Evolutionary conservation across 306 rosid species (phyloP), one percentile per base, ranked within the genome.

Genomic region (Castanospermum australe): DNA sequence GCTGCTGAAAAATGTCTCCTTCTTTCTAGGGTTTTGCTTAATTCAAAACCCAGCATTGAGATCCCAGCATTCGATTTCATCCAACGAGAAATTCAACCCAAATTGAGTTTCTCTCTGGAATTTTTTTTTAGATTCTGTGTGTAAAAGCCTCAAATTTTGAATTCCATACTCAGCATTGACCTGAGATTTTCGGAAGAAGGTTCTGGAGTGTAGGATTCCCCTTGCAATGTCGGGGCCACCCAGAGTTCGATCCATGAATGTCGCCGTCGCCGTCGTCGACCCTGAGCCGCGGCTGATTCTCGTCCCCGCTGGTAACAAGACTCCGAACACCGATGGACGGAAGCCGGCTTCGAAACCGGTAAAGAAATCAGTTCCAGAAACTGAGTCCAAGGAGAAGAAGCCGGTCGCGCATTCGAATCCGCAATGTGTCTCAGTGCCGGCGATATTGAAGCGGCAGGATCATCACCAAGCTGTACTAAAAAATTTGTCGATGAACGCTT

Each of bases 211-310:
- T 65, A 80, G 63, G 17, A 47, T 78, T 87, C 33, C 42, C 33
- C 42, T 54, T 64, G 77, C 44, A 84, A 92, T 92, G 97, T 92
- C 92, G 85, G 92, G 94, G 56, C 97, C 94, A 74, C 97, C 97
- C 30, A 88, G 95, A 87, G 86, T 92, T 79, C 92, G 92, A 79
- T 86, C 95, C 67, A 83, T 84, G 92, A 90, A 90, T 66, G 78
- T 86, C 33, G 77, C 91, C 20, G 77, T 90, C 20, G 86, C 78
- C 22, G 82, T 81, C 67, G 71, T 52, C 38, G 92, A 88, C 24
- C 18, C 82, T 8, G 93, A 92, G 66, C 66, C 86, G 0, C 86
- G 90, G 59, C 91, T 91, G 32, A 94, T 89, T 5, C 92, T 92
- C 30, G 94, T 86, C 2, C 91, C 90, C 6, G 87, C 94, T 8